Base-by-base conservation (phyloP, 495 filamentous ascomycete genomes). In the Neurospora sp. region DNA sequence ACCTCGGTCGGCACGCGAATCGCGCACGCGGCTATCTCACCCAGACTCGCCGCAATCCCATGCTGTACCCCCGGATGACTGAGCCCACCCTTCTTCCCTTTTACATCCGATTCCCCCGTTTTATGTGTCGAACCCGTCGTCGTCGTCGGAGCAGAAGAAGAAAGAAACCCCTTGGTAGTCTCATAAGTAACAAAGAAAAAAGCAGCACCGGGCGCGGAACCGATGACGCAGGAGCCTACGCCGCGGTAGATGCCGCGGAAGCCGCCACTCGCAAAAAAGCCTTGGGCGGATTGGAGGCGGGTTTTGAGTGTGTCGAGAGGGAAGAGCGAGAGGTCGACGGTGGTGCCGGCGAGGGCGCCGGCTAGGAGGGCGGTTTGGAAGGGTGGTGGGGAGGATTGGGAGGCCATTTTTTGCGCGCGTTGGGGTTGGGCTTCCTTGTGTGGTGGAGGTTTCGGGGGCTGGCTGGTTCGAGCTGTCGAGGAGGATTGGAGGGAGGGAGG, bases 151-250 rank as follows among this genome's bases (percentile, higher is more conserved):
- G 72, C 70, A 7, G 81, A 35, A 35, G 31, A 35, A 35, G 31
- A 77, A 42, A 93, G 83, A 12, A 88, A 76, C 6, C 84, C 76
- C 79, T 98, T 98, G 53, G 91, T 84, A 69, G 88, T 84, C 79
- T 99, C 96, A 84, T 99, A 99, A 72, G 94, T 96, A 79, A 93
- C 92, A 88, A 99, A 99, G 88, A 99, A 99, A 75, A 97, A 93
- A 53, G 96, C 95, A 7, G 96, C 96, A n/a, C 94, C 94, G 7
- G 96, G 96, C 1, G 96, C 96, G 42, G 94, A 97, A n/a, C 96
- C 96, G 76, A 98, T 89, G 40, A 94, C 79, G 5, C 90, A 90
- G 45, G 84, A 87, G 40, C 90, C 90, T 16, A 93, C 84, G 77
- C 92, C 90, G 53, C 86, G 84, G 85, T 92, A 92, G 76, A 93